Percentiles rank a stretch among this genome's conserved stretches.
Conservation (phyloP, 768 basidiomycete species). For the Amanita jacksonii region DNA sequence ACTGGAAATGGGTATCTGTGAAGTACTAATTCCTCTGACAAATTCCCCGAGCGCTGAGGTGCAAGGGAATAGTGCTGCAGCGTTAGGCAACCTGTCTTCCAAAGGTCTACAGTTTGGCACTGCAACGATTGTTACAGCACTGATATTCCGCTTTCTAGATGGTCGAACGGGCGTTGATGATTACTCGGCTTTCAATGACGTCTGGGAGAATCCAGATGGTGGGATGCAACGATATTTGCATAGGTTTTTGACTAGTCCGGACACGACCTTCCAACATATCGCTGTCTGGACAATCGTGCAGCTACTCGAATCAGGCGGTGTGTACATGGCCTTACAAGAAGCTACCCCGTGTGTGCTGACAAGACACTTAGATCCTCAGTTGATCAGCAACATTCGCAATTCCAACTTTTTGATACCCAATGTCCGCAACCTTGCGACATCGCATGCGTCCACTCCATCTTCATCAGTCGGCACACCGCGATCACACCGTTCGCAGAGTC, state of each 20-base stretch:
- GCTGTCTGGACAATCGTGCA: conserved; percentile 99
- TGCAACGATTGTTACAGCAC: background rate
- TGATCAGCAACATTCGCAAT: conserved; percentile 83
- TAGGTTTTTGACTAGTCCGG: conserved; percentile 85
- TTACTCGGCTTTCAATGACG: conserved; percentile 94
- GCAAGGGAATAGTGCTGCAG: conserved; percentile 97
- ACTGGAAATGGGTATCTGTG: conserved; percentile 96
- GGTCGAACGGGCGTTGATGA: conserved; percentile 73
- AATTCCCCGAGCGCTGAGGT: conserved; percentile 96
- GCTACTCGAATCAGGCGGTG: conserved; percentile 90
- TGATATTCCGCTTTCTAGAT: conserved; percentile 34
- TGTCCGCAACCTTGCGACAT: conserved; percentile 74
- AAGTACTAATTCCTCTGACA: conserved; percentile 93
- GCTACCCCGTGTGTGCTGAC: conserved; percentile 2
- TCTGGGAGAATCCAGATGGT: conserved; percentile 97
- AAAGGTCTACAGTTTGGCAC: conserved; percentile 74
- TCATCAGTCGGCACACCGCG: conserved; percentile 70
- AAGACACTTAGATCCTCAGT: conserved; percentile 57
- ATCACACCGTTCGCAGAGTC: conserved; percentile 56
- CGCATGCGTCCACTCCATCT: conserved; percentile 56
- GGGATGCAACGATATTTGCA: conserved; percentile 94
- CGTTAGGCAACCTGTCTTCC: conserved; percentile 93
- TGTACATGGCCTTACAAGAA: conserved; percentile 11
- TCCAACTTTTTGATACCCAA: conserved; percentile 77
- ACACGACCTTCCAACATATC: conserved; percentile 98